Percentiles rank a stretch among this genome's conserved stretches.
Evolutionary conservation across 2,329 filamentous ascomycete species (phyloP).

Genomic region (Cladosporium sp.): DNA sequence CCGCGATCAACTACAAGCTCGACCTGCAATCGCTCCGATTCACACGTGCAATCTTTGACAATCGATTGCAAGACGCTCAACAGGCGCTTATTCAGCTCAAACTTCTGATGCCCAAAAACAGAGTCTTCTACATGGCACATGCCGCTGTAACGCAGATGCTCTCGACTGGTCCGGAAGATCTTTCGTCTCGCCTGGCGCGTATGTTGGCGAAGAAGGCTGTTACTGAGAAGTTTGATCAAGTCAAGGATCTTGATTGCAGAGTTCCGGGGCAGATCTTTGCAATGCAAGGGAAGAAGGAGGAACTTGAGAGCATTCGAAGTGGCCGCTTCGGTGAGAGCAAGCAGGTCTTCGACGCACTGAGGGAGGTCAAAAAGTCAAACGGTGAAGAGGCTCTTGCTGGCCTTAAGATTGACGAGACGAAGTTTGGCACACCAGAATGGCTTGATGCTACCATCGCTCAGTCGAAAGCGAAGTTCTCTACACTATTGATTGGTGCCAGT

Average conservation of each 20-base stretch:
- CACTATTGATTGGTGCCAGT: neutral
- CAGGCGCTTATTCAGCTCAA: constrained; percentile 33
- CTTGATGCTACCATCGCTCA: constrained; percentile 9
- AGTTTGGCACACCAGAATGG: constrained; percentile 7
- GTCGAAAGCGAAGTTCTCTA: neutral
- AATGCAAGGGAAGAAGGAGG: constrained; percentile 22
- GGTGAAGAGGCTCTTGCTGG: constrained; percentile 1
- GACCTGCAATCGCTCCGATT: constrained; percentile 28
- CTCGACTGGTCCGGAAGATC: constrained; percentile 25
- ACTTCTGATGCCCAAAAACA: constrained; percentile 26
- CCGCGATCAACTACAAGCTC: constrained; percentile 22
- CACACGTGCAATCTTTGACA: constrained; percentile 26
- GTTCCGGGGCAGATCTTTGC: constrained; percentile 32
- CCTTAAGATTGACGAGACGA: neutral
- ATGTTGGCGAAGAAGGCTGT: constrained; percentile 30
- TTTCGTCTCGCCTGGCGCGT: constrained; percentile 27
- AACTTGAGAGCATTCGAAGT: constrained; percentile 23
- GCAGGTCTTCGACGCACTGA: constrained; percentile 27
- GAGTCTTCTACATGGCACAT: constrained; percentile 32
- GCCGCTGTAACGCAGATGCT: constrained; percentile 31
- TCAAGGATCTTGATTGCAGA: constrained; percentile 26
- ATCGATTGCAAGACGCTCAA: constrained; percentile 29
- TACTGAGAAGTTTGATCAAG: constrained; percentile 28
- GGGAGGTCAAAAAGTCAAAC: constrained; percentile 12
- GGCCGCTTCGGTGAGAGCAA: constrained; percentile 25